Conservation (phyloP, 331 rosid species). For the Erythrophleum ivorense region DNA sequence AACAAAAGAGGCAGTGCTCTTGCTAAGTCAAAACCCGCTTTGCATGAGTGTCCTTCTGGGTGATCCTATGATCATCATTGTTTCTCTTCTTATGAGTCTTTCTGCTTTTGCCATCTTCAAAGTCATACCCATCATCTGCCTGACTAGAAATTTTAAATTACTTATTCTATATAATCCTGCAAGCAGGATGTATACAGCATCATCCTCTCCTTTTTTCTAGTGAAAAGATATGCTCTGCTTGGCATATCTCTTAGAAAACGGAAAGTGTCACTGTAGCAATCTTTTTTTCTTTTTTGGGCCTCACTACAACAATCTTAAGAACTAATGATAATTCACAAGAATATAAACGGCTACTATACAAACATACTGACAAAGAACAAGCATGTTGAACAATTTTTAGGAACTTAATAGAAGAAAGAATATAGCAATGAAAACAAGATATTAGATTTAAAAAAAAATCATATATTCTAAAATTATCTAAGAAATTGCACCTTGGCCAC, state of each 20-base stretch:
- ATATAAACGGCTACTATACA: neutral
- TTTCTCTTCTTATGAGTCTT: constrained; percentile 55
- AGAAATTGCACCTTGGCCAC: constrained; percentile 33
- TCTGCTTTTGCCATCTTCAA: constrained; percentile 41
- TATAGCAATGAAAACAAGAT: neutral
- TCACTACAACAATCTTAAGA: neutral
- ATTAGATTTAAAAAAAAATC: neutral
- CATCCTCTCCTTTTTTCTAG: constrained; percentile 70
- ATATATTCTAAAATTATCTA: constrained; percentile 1
- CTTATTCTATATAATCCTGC: constrained; percentile 76
- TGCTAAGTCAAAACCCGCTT: constrained; percentile 64
- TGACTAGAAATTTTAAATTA: constrained; percentile 57
- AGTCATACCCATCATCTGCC: constrained; percentile 6
- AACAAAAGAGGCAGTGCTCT: constrained; percentile 79
- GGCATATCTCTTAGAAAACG: constrained; percentile 50
- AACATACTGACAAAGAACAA: neutral
- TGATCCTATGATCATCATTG: constrained; percentile 54
- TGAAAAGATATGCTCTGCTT: constrained; percentile 20
- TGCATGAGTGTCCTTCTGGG: constrained; percentile 41
- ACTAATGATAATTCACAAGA: constrained; percentile 4
- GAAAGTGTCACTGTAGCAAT: constrained; percentile 21
- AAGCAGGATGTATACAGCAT: constrained; percentile 78
- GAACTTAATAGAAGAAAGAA: neutral
- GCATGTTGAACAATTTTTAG: constrained; percentile 12
- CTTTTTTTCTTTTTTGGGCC: too few species aligned